Evolutionary conservation across 352 stramenopile species (phyloP), one percentile per base, ranked within the genome.

Genomic region (Phytophthora hybrid): DNA sequence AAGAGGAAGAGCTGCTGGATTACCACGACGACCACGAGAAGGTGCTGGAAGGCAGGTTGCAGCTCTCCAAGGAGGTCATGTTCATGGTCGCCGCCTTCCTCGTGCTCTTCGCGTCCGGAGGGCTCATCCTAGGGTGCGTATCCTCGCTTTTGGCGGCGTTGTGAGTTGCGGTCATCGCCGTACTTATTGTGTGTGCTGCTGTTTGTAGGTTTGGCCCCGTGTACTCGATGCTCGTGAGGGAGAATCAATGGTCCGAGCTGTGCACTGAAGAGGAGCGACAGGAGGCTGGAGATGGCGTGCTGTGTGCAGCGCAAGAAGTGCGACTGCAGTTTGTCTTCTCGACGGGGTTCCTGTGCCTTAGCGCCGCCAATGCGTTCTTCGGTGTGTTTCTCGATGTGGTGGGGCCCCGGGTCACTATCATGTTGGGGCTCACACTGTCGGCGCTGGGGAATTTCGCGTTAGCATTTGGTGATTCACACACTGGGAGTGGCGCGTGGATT

Each of bases 241-340:
- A 93, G 59, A 67, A 82, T 0, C 85, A 95, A 63, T 95, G 88
- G 88, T 81, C 78, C 1, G 85, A 95, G 53, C 70, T 91, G 1
- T 95, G 85, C 59, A 69, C 19, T 1, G 32, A 46, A 14, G 60
- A 71, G 6, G 56, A 64, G 26, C 51, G 26, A 19, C n/a, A 34
- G 32, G 37, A 46, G 10, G 37, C 41, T 19, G 31, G 39, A 0
- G 18, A 13, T 14, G 59, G 64, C 18, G 59, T 76, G 1, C 58
- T 82, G 11, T 95, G 88, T 26, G 75, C 88, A 11, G 74, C 76
- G 13, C 88, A 95, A 53, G 88, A 95, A 66, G 75, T 95, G 41
- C 78, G 71, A 5, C 80, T 95, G 41, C 88, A 95, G 73, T 92
- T 90, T 58, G 83, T 93, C 11, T 95, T 93, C 59, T 91, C 85